Conservation (phyloP, 805 yeast genomes). For the Saccharomycopsis capsularis region DNA sequence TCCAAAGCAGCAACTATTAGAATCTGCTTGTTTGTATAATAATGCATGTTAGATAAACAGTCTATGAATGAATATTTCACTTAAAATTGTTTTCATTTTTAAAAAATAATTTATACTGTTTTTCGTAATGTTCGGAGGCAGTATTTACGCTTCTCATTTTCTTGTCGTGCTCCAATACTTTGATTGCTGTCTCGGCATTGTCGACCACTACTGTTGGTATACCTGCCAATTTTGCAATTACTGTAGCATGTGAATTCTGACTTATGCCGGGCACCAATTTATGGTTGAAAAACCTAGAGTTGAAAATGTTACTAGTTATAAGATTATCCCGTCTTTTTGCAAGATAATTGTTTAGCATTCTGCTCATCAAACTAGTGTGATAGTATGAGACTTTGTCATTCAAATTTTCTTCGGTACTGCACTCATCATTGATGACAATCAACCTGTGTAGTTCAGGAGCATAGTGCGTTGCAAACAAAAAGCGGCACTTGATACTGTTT, state of each 20-base stretch:
- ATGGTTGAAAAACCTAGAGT: constrained; percentile 39
- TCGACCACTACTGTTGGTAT: constrained; percentile 56
- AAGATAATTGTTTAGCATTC: constrained; percentile 9
- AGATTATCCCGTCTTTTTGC: constrained; percentile 4
- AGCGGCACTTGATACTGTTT: constrained; percentile 51
- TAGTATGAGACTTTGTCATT: constrained; percentile 23
- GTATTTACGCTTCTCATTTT: too few species aligned
- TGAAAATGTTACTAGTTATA: constrained; percentile 11
- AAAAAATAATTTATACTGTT: too few species aligned
- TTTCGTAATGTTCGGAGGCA: too few species aligned
- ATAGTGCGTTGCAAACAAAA: constrained; percentile 89
- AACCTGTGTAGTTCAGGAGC: constrained; percentile 46
- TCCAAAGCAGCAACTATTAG: too few species aligned
- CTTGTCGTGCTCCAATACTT: background rate
- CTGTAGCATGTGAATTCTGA: constrained; percentile 65
- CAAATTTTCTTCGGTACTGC: constrained; percentile 26
- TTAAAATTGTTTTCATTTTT: too few species aligned
- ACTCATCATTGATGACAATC: constrained; percentile 28
- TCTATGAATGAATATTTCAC: too few species aligned
- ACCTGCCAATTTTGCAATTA: constrained; percentile 73
- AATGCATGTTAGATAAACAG: too few species aligned
- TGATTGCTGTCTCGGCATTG: constrained; percentile 36
- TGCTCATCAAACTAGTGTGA: constrained; percentile 15
- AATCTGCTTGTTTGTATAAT: too few species aligned
- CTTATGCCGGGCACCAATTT: constrained; percentile 60